Evolutionary conservation across 1,139 yeast genomes (phyloP), one percentile per base, ranked within the genome.

Genomic region (Geotrichum europaeum): DNA sequence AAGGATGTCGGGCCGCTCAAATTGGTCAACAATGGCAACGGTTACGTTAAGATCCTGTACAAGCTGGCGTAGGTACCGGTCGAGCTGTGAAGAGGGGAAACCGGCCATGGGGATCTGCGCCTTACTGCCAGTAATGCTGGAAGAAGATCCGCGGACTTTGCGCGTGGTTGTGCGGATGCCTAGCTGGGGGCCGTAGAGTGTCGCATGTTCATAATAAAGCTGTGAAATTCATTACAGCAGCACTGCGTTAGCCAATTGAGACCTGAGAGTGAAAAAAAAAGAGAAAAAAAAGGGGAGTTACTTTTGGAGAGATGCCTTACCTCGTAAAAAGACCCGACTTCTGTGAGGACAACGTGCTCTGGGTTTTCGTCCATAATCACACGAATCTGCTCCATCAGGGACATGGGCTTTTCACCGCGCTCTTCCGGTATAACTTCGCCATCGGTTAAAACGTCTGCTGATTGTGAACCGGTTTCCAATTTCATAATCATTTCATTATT

Each of bases 261-360:
- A 13, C 32, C 20, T 36, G 12, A 9, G 10, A n/a, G 32, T 32
- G 2, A 22, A 49, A 12, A 24, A 20, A 6, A 1, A 22, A 49
- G 24, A 45, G 50, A 20, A 22, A 34, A 58, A 52, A 13, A 20
- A 51, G 18, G 1, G 15, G 22, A 28, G 7, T 13, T 24, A 34
- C 47, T n/a, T 4, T 7, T 18, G 13, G 12, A 45, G 13, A 3
- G 13, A 30, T n/a, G 25, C 51, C 54, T 40, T 53, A 61, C 60
- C 60, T 91, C 98, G 70, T 89, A 94, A 73, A 94, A 94, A 47
- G 95, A 84, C 0, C 97, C 94, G 75, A 94, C 96, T 69, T 91
- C 96, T 0, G 95, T 85, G 51, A 94, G 74, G 12, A 94, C 87
- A 0, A 92, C 91, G 63, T 90, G 84, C 1, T 83, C 87, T 4